These are phyloP conservation scores for Candida cerambycidarum DNA, from an alignment of 805 yeast species.

Conservation along the genomic window DNA sequence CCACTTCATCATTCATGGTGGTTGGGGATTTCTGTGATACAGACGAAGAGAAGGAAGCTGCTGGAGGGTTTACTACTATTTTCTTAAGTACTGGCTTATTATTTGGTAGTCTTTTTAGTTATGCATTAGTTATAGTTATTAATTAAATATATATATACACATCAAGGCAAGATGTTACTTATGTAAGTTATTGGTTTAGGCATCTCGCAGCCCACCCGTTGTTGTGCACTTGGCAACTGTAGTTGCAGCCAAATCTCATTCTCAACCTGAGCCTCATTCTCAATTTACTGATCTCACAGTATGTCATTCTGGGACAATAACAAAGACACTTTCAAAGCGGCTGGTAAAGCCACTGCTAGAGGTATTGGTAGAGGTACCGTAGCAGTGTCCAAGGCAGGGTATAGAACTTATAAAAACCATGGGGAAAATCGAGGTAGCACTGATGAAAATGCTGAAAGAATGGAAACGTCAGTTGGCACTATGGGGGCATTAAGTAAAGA, in stretches of 20 bases:
- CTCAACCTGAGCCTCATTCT: too few species aligned
- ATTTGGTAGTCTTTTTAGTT: slow-evolving; percentile 75
- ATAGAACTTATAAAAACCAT: slow-evolving; percentile 48
- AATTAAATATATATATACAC: too few species aligned
- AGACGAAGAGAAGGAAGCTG: slow-evolving; percentile 79
- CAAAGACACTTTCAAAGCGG: slow-evolving; percentile 51
- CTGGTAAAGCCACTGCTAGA: slow-evolving; percentile 46
- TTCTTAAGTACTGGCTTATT: slow-evolving; percentile 78
- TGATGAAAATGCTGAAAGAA: slow-evolving; percentile 2
- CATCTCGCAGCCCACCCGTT: too few species aligned
- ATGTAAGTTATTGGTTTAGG: too few species aligned
- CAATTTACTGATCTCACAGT: neutral
- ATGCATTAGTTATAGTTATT: slow-evolving; percentile 50
- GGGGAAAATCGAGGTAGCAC: slow-evolving; percentile 23
- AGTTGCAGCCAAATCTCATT: neutral
- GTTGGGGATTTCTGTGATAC: slow-evolving; percentile 60
- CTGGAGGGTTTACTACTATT: slow-evolving; percentile 89
- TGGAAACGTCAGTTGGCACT: slow-evolving; percentile 5
- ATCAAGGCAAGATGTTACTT: too few species aligned
- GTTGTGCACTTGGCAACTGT: too few species aligned
- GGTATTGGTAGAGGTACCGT: slow-evolving; percentile 54
- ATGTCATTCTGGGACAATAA: slow-evolving; percentile 42
- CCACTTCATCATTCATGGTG: slow-evolving; percentile 77
- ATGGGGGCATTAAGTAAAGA: slow-evolving; percentile 17
- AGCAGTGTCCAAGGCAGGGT: slow-evolving; percentile 51